A percentile compares a stretch with the other conserved stretches of the same genome.
These are phyloP conservation scores for Terana coerulea DNA, from an alignment of 768 basidiomycete species.

Conservation along the genomic window DNA sequence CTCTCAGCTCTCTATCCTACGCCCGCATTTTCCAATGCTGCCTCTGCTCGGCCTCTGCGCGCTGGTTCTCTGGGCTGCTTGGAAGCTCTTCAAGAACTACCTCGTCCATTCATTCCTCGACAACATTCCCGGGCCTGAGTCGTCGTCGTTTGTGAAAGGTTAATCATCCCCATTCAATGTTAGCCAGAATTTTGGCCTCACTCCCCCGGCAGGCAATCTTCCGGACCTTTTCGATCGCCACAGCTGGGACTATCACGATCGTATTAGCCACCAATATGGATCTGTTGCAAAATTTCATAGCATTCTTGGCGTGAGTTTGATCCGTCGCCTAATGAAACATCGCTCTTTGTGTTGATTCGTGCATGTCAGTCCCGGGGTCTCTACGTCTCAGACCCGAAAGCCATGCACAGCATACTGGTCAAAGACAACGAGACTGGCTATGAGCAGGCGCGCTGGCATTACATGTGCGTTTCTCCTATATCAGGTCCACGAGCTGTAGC, in stretches of 20 bases:
- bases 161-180: background rate
- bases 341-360: background rate
- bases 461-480: too few relatives aligned
- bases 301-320: conserved; percentile 1
- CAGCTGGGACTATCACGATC: conserved; percentile 3
- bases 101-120: background rate
- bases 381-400: conserved; percentile 20
- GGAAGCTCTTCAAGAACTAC: conserved; percentile 3
- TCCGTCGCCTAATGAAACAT: background rate
- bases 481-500: too few relatives aligned
- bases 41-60: too few relatives aligned
- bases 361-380: conserved; percentile 17
- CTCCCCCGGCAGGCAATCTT: background rate
- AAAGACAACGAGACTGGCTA: conserved; percentile 20
- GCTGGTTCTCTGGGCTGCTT: background rate
- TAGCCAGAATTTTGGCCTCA: background rate
- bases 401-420: conserved; percentile 20
- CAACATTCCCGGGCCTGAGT: background rate
- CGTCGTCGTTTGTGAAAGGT: background rate
- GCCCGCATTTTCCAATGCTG: too few relatives aligned
- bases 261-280: background rate
- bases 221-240: conserved; percentile 1
- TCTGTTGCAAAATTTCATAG: conserved; percentile 6
- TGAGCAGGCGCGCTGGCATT: conserved; percentile 18
- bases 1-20: too few relatives aligned